Percentiles rank a stretch among this genome's conserved stretches.
phyloP scores from a whole-genome alignment of 176 grass and related monocot species.

The Themeda triandra region DNA sequence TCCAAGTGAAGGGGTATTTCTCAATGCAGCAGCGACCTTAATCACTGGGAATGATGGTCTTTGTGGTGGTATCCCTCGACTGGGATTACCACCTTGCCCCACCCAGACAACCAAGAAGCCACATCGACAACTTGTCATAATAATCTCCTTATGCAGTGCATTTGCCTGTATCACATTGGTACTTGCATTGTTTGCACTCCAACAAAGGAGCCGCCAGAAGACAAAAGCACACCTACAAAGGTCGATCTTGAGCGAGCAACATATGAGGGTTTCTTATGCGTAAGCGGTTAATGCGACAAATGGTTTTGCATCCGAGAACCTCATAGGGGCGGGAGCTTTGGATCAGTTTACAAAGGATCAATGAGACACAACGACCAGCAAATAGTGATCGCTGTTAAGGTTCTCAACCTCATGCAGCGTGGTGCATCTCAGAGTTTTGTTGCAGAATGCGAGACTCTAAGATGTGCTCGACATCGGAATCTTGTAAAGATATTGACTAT shows the following conservation, averaged over 20 bases:
- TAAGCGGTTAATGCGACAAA: constrained; percentile 8
- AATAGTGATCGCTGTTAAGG: neutral
- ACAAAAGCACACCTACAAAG: neutral
- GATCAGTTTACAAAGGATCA: constrained; percentile 1
- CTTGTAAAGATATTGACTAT: constrained; percentile 22
- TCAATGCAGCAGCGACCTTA: too few species aligned
- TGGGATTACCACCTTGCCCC: constrained; percentile 2
- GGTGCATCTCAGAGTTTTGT: neutral
- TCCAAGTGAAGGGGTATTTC: neutral
- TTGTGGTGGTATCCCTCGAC: too few species aligned
- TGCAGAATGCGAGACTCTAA: constrained; percentile 25
- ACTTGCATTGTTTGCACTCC: neutral
- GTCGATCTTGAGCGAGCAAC: neutral
- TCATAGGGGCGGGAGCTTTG: constrained; percentile 7
- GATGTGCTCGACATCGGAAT: neutral
- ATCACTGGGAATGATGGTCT: too few species aligned
- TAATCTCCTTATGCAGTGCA: neutral
- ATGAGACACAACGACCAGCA: neutral
- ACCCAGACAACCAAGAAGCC: neutral
- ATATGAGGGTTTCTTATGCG: constrained; percentile 12
- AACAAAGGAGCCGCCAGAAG: neutral
- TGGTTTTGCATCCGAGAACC: constrained; percentile 14
- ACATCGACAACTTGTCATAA: neutral
- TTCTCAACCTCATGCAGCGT: constrained; percentile 9
- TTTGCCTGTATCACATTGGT: neutral